Evolutionary conservation across 2,329 filamentous ascomycete species (phyloP).

Genomic region (Aspergillus flavus): DNA sequence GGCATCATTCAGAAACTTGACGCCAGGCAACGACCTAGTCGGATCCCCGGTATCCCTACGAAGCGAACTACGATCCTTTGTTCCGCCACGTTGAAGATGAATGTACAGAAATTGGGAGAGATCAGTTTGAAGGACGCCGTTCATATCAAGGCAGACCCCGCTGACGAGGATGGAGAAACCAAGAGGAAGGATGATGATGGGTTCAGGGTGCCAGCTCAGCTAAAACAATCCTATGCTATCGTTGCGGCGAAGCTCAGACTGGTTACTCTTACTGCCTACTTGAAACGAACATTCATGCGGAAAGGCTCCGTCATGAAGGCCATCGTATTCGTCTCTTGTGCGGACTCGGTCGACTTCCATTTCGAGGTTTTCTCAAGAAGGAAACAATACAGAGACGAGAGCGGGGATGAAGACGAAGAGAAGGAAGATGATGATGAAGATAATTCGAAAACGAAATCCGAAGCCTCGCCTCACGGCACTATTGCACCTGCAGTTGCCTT

Average conservation of each 20-base stretch:
- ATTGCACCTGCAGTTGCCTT: constrained; percentile 67
- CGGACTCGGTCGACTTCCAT: constrained; percentile 96
- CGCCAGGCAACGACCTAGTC: constrained; percentile 63
- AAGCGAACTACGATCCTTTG: constrained; percentile 84
- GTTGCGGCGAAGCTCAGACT: constrained; percentile 87
- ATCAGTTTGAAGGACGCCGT: constrained; percentile 93
- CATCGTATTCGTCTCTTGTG: constrained; percentile 95
- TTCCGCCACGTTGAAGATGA: constrained; percentile 97
- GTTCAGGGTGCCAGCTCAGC: constrained; percentile 84
- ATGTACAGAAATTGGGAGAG: constrained; percentile 88
- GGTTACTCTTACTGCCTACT: constrained; percentile 79
- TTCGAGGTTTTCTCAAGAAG: constrained; percentile 73
- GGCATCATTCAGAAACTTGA: constrained; percentile 82
- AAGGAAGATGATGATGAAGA: constrained; percentile 26
- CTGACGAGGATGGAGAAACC: constrained; percentile 56
- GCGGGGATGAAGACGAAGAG: constrained; percentile 28
- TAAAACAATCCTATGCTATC: constrained; percentile 89
- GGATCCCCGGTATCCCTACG: constrained; percentile 68
- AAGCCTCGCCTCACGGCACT: constrained; percentile 44
- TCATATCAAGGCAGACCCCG: constrained; percentile 73
- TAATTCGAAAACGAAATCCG: constrained; percentile 25
- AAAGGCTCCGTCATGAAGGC: constrained; percentile 94
- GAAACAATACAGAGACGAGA: constrained; percentile 25
- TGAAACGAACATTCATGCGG: constrained; percentile 85
- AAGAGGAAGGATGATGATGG: constrained; percentile 56